Evolutionary conservation across 176 grass and related monocot species (phyloP), one percentile per base, ranked within the genome.

Genomic region (Neostapfia colusana): DNA sequence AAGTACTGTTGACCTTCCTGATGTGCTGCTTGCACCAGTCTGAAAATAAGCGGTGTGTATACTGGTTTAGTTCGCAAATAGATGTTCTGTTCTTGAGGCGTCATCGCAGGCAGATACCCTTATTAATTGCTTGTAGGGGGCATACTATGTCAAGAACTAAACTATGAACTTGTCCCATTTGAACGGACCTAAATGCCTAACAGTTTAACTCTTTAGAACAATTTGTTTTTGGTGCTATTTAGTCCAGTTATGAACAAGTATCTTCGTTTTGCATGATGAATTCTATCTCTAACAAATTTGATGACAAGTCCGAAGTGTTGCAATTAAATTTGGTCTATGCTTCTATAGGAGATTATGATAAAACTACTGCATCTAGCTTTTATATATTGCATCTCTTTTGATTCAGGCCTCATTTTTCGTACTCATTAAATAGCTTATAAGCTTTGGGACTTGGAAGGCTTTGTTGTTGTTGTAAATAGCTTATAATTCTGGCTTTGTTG

Each of bases 291-390:
- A 75, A 74, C 21, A 62, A 54, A 12, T 64, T 42, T 43, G 6
- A 25, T 62, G 0, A 18, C n/a, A 11, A 41, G 35, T 62, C 53
- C 17, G 35, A 63, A 63, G 37, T 55, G 23, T 69, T n/a, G 8
- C 18, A 23, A 44, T 15, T 42, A 50, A 70, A 44, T 84, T 36
- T 56, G 11, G 41, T 84, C 23, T 77, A 36, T 8, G 44, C 8
- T 31, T 77, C 38, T 41, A 11, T 64, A 24, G 10, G 56, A 67
- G 55, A 42, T 26, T 7, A 21, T 61, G 42, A 51, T 16, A 48
- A 51, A 15, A 24, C n/a, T 69, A 36, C 46, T 44, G 43, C 25
- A 35, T 11, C n/a, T n/a, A n/a, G n/a, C n/a, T 10, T 64, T 46
- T 62, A 63, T 57, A 36, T 21, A 5, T 55, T 37, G n/a, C 37